A percentile compares a stretch with the other conserved stretches of the same genome.
Evolutionary conservation across 441 rosid genomes (phyloP).

Genomic region (Pelargonium australe): DNA sequence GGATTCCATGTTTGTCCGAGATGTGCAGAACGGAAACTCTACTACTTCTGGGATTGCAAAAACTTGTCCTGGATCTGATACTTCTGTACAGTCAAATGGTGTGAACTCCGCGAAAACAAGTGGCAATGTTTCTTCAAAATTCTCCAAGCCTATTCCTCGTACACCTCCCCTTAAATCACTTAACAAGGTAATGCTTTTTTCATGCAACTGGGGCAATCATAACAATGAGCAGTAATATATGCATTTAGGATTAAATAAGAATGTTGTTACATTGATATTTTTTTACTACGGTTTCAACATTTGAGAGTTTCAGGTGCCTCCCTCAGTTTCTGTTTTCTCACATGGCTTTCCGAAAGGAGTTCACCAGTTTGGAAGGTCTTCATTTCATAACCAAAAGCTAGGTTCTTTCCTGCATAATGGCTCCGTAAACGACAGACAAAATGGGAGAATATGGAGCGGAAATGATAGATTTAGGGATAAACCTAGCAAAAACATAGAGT

Average conservation of each 20-base stretch:
- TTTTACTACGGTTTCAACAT: background rate
- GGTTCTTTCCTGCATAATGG: constrained; percentile 28
- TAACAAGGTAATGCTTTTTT: constrained; percentile 34
- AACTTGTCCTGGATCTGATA: constrained; percentile 16
- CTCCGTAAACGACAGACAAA: constrained; percentile 32
- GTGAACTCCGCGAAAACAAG: constrained; percentile 27
- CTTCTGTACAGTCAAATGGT: constrained; percentile 1
- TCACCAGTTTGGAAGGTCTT: constrained; percentile 8
- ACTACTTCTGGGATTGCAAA: constrained; percentile 28
- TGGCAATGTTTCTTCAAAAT: constrained; percentile 26
- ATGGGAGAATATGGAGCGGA: constrained; percentile 42
- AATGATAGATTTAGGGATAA: constrained; percentile 35
- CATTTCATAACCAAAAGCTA: constrained; percentile 36
- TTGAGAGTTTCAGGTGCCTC: constrained; percentile 31
- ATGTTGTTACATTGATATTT: background rate
- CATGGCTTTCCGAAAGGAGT: constrained; percentile 36
- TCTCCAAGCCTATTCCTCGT: constrained; percentile 24
- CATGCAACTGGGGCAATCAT: background rate
- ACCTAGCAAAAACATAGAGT: constrained; percentile 31
- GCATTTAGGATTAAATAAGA: background rate
- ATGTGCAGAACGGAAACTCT: background rate
- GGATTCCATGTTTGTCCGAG: background rate
- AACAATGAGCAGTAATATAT: background rate
- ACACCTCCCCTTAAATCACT: constrained; percentile 28
- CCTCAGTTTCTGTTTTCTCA: constrained; percentile 31